phyloP scores from a whole-genome alignment of 495 filamentous ascomycete genomes.

The Hamigera avellanea region DNA sequence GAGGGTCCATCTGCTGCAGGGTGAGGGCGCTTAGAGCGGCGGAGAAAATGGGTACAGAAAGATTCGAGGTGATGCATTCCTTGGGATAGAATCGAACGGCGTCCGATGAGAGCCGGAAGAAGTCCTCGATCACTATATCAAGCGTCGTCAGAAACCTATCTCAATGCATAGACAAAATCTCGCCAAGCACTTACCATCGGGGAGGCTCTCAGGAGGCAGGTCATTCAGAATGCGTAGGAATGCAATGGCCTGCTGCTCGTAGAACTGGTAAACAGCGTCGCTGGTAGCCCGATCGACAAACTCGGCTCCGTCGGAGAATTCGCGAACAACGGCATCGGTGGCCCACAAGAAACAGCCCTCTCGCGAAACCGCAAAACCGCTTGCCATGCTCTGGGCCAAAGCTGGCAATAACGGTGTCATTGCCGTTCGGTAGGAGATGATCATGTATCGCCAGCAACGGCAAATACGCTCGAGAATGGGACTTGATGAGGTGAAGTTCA shows the following conservation, averaged over 20 bases:
- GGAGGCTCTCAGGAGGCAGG: slow-evolving; percentile 72
- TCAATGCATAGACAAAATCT: not conserved
- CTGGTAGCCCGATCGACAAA: slow-evolving; percentile 73
- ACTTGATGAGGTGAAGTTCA: slow-evolving; percentile 69
- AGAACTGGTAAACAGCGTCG: slow-evolving; percentile 84
- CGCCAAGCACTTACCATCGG: slow-evolving; percentile 53
- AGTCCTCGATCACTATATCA: slow-evolving; percentile 85
- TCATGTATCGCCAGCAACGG: slow-evolving; percentile 90
- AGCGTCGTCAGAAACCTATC: slow-evolving; percentile 1
- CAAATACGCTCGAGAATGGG: slow-evolving; percentile 91
- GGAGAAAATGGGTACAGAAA: slow-evolving; percentile 74
- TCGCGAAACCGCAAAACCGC: slow-evolving; percentile 70
- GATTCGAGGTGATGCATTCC: slow-evolving; percentile 60
- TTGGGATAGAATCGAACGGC: slow-evolving; percentile 85
- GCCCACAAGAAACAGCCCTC: slow-evolving; percentile 98
- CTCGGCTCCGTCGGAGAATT: slow-evolving; percentile 84
- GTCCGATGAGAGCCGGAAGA: slow-evolving; percentile 85
- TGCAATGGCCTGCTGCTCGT: slow-evolving; percentile 77
- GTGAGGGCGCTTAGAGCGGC: slow-evolving; percentile 76
- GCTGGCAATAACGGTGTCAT: slow-evolving; percentile 75
- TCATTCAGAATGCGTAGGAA: slow-evolving; percentile 86
- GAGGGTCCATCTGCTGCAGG: slow-evolving; percentile 79
- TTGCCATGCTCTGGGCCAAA: slow-evolving; percentile 76
- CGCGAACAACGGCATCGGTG: slow-evolving; percentile 84
- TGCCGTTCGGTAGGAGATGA: slow-evolving; percentile 85